phyloP scores from a whole-genome alignment of 768 basidiomycete genomes.

The Tulasnella sp. region DNA sequence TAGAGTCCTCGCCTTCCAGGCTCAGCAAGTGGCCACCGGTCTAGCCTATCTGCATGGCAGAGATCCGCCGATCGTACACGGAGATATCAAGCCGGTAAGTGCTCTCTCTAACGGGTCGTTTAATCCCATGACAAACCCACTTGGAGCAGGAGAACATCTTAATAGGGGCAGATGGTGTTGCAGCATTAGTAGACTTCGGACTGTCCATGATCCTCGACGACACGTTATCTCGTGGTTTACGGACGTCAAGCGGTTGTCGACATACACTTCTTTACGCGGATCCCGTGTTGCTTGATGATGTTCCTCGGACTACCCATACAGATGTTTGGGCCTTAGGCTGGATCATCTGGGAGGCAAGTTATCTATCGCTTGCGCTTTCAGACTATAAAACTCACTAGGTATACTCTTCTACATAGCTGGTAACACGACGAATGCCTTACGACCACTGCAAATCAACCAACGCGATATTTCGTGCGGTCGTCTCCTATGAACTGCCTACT shows the following conservation, averaged over 20 bases:
- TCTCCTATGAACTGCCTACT: not conserved
- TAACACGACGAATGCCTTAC: not conserved
- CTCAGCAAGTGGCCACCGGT: not conserved
- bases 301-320: not conserved
- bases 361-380: too few species aligned
- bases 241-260: not conserved
- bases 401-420: not conserved
- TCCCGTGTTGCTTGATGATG: not conserved
- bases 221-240: not conserved
- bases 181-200: not conserved
- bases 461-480: not conserved
- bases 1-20: not conserved
- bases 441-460: not conserved
- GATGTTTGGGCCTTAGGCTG: not conserved
- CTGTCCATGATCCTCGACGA: not conserved
- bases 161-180: not conserved
- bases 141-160: not conserved
- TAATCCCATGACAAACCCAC: not conserved
- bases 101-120: not conserved
- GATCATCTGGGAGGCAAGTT: not conserved
- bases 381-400: not conserved
- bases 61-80: not conserved
- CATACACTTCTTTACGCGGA: not conserved
- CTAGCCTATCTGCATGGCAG: not conserved
- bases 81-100: constrained; percentile 1